Conservation (phyloP, 768 basidiomycete genomes). For the Rhodocollybia butyracea region DNA sequence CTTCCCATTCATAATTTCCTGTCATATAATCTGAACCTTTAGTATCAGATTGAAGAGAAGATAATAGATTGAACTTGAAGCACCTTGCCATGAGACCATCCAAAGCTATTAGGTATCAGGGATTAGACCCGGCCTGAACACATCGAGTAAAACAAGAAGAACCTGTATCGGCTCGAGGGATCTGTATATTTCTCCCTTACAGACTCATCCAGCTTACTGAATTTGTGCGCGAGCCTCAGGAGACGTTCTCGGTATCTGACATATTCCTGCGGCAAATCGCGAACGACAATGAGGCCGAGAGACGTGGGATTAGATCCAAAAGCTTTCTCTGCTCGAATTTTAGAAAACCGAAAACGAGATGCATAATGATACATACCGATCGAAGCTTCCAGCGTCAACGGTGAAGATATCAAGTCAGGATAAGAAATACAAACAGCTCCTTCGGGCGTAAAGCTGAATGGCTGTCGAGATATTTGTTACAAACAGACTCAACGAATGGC, state of each 20-base stretch:
- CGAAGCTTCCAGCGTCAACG: constrained; percentile 48
- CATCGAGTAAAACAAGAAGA: constrained; percentile 20
- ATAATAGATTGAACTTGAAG: background rate
- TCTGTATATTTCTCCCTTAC: constrained; percentile 75
- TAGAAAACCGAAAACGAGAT: constrained; percentile 1
- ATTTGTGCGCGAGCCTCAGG: constrained; percentile 70
- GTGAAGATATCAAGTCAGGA: constrained; percentile 47
- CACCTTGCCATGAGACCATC: constrained; percentile 98
- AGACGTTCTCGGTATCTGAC: constrained; percentile 61
- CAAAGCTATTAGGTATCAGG: constrained; percentile 55
- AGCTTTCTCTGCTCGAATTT: constrained; percentile 54
- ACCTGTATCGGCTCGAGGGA: constrained; percentile 74
- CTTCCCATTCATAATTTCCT: constrained; percentile 97
- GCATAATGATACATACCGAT: constrained; percentile 48
- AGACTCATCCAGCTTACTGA: constrained; percentile 66
- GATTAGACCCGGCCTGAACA: too few relatives aligned
- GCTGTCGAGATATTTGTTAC: constrained; percentile 1
- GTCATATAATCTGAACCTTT: background rate
- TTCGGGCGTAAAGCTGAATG: constrained; percentile 36
- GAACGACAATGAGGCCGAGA: constrained; percentile 78
- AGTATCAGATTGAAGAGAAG: background rate
- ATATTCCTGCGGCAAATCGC: constrained; percentile 75
- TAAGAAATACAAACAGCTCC: constrained; percentile 66
- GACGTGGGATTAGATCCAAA: constrained; percentile 78
- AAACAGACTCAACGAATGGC: background rate